phyloP scores from a whole-genome alignment of 345 rosid species.

The Toxicodendron radicans region DNA sequence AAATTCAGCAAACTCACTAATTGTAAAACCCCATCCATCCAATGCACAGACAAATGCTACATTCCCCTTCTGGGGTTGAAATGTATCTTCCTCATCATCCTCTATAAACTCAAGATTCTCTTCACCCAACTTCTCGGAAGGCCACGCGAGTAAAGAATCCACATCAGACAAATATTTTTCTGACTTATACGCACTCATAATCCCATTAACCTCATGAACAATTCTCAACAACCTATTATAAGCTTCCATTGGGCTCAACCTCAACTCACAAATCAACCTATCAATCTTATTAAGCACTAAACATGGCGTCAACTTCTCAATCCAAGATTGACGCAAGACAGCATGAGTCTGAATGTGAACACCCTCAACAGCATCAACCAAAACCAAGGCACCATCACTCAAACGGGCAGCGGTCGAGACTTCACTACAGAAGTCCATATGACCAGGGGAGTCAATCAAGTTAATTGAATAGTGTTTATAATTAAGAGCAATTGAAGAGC shows the following conservation, averaged over 20 bases:
- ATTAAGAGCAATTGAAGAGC: conserved; percentile 43
- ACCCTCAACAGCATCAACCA: conserved; percentile 90
- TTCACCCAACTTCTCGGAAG: conserved; percentile 46
- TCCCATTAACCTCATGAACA: conserved; percentile 91
- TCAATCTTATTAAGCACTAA: conserved; percentile 94
- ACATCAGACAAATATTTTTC: conserved; percentile 94
- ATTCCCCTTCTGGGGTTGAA: conserved; percentile 92
- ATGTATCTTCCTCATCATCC: conserved; percentile 91
- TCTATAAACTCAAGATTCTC: conserved; percentile 70
- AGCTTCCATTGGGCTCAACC: conserved; percentile 82
- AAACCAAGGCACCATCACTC: conserved; percentile 73
- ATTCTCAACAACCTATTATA: conserved; percentile 75
- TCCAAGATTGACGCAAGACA: conserved; percentile 85
- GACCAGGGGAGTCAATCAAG: conserved; percentile 81
- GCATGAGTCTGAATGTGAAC: conserved; percentile 79
- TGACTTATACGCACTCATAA: conserved; percentile 75
- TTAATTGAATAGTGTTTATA: conserved; percentile 61
- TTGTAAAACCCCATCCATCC: conserved; percentile 93
- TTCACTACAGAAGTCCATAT: conserved; percentile 94
- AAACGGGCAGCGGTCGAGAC: conserved; percentile 76
- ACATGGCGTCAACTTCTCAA: conserved; percentile 89
- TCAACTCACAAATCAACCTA: conserved; percentile 84
- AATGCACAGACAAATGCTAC: conserved; percentile 85
- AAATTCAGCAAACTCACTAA: conserved; percentile 73
- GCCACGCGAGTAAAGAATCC: conserved; percentile 71